A percentile compares a stretch with the other conserved stretches of the same genome.
These are phyloP conservation scores for Glutinoglossum americanum DNA, from an alignment of 495 filamentous ascomycete species.

Conservation along the genomic window DNA sequence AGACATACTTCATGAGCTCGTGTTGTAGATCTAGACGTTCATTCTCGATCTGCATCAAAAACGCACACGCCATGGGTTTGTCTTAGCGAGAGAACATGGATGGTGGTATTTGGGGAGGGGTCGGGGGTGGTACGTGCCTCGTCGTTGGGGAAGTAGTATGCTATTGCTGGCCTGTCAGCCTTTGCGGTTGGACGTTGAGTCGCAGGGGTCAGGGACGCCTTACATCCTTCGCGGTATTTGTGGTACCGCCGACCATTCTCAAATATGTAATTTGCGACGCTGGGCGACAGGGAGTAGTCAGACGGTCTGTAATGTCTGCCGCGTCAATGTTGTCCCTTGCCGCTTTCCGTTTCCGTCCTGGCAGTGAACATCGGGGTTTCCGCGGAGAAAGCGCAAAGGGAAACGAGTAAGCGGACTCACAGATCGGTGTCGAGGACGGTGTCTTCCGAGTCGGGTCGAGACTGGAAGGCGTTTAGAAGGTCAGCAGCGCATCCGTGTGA, in stretches of 20 bases:
- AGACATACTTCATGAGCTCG: not conserved
- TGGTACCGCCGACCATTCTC: conserved; percentile 7
- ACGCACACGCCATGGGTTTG: not conserved
- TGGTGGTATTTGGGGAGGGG: not conserved
- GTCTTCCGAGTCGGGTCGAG: not conserved
- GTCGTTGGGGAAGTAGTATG: conserved; percentile 6
- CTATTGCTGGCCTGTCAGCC: not conserved
- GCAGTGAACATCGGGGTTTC: not conserved
- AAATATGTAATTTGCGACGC: not conserved
- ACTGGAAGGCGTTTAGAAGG: not conserved
- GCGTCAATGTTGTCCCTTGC: not conserved
- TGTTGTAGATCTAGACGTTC: conserved; percentile 5
- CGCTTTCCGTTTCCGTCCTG: not conserved
- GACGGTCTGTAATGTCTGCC: not conserved
- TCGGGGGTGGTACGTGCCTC: not conserved
- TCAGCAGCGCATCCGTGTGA: too few relatives aligned
- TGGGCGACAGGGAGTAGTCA: not conserved
- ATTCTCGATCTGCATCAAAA: conserved; percentile 2
- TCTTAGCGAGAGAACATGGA: not conserved
- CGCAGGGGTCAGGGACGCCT: not conserved
- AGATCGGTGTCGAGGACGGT: not conserved
- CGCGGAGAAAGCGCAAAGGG: not conserved
- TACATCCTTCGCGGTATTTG: conserved; percentile 3
- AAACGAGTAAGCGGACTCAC: not conserved
- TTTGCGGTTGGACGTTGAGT: not conserved